A percentile compares a stretch with the other conserved stretches of the same genome.
These are phyloP conservation scores for Centella asiatica DNA, from an alignment of 129 eudicot genomes.

Conservation along the genomic window DNA sequence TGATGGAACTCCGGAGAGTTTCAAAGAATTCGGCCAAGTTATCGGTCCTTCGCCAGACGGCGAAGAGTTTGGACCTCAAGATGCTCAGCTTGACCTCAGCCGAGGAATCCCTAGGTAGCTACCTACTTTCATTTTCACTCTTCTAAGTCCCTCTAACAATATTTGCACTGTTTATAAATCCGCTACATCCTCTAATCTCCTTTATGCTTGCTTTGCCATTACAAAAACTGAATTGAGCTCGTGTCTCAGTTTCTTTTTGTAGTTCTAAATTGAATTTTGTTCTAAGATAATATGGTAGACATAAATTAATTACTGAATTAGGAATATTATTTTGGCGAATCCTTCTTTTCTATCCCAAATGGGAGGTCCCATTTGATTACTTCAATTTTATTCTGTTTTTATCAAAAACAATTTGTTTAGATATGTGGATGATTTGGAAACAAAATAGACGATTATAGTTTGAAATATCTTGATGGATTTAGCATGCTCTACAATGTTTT, in stretches of 20 bases:
- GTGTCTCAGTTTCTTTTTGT: not conserved
- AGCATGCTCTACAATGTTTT: not conserved
- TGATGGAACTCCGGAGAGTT: constrained; percentile 76
- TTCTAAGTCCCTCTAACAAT: not conserved
- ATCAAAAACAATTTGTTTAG: too few species aligned
- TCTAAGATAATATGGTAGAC: too few species aligned
- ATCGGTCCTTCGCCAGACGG: constrained; percentile 63
- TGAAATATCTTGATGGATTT: not conserved
- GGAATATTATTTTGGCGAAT: too few species aligned
- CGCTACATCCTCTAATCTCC: not conserved
- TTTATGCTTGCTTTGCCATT: not conserved
- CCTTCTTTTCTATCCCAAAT: too few species aligned
- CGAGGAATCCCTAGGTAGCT: constrained; percentile 75
- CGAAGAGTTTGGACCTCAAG: constrained; percentile 66
- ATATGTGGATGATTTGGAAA: too few species aligned
- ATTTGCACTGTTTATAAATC: too few species aligned
- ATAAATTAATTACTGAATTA: too few species aligned
- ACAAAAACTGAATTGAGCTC: not conserved
- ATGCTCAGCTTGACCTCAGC: constrained; percentile 75
- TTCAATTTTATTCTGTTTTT: too few species aligned
- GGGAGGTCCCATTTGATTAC: too few species aligned
- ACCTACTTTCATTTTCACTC: constrained; percentile 10
- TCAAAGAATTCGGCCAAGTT: constrained; percentile 80
- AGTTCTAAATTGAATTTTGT: too few species aligned
- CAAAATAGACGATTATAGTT: not conserved